These are phyloP conservation scores for Adenanthera pavonina DNA, from an alignment of 306 rosid species.

Conservation along the genomic window DNA sequence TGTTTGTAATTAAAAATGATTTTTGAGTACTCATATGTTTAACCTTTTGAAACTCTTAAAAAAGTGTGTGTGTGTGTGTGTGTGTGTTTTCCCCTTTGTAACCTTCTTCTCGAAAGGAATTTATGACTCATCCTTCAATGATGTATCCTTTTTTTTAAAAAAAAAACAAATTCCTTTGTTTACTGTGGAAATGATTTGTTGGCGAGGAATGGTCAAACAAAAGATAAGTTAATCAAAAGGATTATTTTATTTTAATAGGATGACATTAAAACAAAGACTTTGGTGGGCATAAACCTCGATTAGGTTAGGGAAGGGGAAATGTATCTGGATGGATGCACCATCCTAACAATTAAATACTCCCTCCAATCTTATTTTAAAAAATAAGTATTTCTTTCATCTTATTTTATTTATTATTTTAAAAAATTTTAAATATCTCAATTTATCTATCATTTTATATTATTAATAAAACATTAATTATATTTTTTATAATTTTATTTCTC, in stretches of 20 bases:
- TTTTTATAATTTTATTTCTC: no score
- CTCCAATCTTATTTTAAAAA: background rate
- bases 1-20: background rate
- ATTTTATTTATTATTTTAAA: no score
- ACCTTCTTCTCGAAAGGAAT: background rate
- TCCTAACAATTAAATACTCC: background rate
- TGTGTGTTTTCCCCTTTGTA: background rate
- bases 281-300: background rate
- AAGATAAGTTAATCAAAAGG: background rate
- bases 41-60: background rate
- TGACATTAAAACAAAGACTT: background rate
- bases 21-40: no score
- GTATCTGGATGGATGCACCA: slow-evolving; percentile 26
- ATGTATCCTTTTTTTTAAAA: no score
- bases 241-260: background rate
- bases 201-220: no score
- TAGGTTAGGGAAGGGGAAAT: background rate
- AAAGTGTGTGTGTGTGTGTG: no score
- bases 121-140: no score
- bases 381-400: background rate
- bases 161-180: background rate
- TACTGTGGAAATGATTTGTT: background rate
- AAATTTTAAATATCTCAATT: no score
- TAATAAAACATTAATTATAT: no score
- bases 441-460: no score